A percentile compares a stretch with the other conserved stretches of the same genome.
Conservation (phyloP, 2,329 filamentous ascomycete species). For the Ilyonectria sp. region DNA sequence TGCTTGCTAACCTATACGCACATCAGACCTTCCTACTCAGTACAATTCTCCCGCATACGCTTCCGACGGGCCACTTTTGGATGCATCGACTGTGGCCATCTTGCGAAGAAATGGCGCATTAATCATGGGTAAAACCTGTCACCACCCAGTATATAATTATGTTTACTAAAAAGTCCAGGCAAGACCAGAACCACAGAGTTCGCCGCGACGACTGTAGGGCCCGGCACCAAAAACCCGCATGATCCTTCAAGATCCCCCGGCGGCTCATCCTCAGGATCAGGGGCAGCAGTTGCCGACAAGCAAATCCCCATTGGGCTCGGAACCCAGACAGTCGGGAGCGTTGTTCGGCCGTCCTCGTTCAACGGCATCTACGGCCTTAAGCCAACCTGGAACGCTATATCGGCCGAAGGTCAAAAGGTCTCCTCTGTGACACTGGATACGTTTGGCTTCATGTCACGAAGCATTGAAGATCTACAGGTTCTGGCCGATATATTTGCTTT, state of each 20-base stretch:
- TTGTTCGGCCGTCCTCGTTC: conserved; percentile 75
- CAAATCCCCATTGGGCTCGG: conserved; percentile 74
- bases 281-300: conserved; percentile 75
- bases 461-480: conserved; percentile 70
- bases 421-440: conserved; percentile 75
- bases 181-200: conserved; percentile 72
- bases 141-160: neutral
- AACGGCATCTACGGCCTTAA: conserved; percentile 77
- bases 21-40: conserved; percentile 67
- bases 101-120: conserved; percentile 65
- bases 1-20: neutral
- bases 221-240: conserved; percentile 73
- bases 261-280: conserved; percentile 78
- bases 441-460: conserved; percentile 72
- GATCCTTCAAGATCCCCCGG: conserved; percentile 75
- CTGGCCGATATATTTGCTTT: conserved; percentile 69
- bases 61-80: conserved; percentile 57
- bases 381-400: conserved; percentile 76
- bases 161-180: conserved; percentile 57
- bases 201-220: conserved; percentile 66
- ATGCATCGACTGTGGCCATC: conserved; percentile 64
- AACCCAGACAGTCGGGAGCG: conserved; percentile 77
- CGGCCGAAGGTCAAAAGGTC: conserved; percentile 72
- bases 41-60: conserved; percentile 68
- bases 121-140: conserved; percentile 1